Conservation (phyloP, 768 basidiomycete species). For the Dacryopinax spathularia region DNA sequence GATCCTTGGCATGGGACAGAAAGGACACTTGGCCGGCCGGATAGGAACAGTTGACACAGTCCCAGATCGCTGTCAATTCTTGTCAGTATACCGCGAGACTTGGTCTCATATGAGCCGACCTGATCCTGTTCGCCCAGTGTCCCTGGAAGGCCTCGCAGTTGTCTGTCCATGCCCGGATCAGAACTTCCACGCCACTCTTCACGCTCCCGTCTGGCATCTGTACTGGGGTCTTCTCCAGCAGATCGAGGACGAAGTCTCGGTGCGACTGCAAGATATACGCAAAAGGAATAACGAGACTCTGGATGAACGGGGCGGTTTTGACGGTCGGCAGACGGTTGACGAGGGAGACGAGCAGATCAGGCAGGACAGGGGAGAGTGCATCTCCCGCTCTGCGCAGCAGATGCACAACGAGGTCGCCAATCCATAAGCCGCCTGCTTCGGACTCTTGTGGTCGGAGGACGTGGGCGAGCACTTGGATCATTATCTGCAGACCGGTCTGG, state of each 20-base stretch:
- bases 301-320: conserved; percentile 80
- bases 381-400: conserved; percentile 72
- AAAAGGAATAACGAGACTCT: conserved; percentile 87
- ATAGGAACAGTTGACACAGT: conserved; percentile 55
- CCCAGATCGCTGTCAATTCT: conserved; percentile 48
- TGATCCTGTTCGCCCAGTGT: conserved; percentile 81
- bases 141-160: conserved; percentile 90
- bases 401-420: conserved; percentile 92
- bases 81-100: background rate
- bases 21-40: conserved; percentile 51
- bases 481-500: conserved; percentile 50
- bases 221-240: conserved; percentile 55
- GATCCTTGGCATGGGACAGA: conserved; percentile 77
- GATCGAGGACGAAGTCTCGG: conserved; percentile 57
- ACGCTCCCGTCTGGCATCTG: conserved; percentile 24
- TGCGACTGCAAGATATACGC: conserved; percentile 85
- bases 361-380: conserved; percentile 67
- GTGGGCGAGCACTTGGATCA: conserved; percentile 44
- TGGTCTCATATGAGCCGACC: conserved; percentile 16
- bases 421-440: conserved; percentile 83
- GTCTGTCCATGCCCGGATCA: conserved; percentile 90
- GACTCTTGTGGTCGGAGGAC: conserved; percentile 63
- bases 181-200: conserved; percentile 60
- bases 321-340: conserved; percentile 65
- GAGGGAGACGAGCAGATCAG: conserved; percentile 76